Base-by-base conservation (phyloP, 768 basidiomycete species). In the Chalciporus chontae region DNA sequence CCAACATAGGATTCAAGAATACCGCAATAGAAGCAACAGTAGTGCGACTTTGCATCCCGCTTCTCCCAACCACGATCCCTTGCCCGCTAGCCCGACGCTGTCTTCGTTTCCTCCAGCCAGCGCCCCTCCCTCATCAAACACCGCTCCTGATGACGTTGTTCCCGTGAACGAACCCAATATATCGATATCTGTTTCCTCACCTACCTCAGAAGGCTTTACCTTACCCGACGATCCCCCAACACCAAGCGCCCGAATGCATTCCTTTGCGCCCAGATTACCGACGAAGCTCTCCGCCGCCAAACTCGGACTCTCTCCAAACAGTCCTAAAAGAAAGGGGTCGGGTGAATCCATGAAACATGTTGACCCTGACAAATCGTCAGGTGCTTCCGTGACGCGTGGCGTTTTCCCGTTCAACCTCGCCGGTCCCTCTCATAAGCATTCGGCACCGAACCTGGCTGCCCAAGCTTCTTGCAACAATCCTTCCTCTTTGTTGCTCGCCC, bases 241-340 rank as follows among this genome's bases (percentile, higher is more conserved):
- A 6, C 61, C 79, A 19, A 87, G 82, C 59, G 74, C 77, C 31
- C 80, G 85, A 38, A 84, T 80, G 24, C 83, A 85, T 54, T 78
- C 85, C 2, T 87, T 88, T 55, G 82, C 85, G 0, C 86, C 85
- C 0, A 85, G 84, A 50, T 66, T 87, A 15, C 77, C 86, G 3
- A 85, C 86, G 0, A 87, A 87, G 52, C 71, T 87, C 7, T 76
- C 84, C 3, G 71, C 76, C 15, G 78, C 80, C 23, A 75, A 79
- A 43, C 67, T 78, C 3, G 70, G 65, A 1, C 54, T 75, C 37
- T 47, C 69, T 9, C 77, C 77, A 11, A 67, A 71, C 11, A 80
- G 76, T 53, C 85, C 84, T 4, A 83, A 77, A 55, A 68, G 83
- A 38, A 83, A 83, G 57, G 76, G 75, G 0, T 79, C 77, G 0